Base-by-base conservation (phyloP, 176 grass and related monocot genomes). In the Areca catechu region DNA sequence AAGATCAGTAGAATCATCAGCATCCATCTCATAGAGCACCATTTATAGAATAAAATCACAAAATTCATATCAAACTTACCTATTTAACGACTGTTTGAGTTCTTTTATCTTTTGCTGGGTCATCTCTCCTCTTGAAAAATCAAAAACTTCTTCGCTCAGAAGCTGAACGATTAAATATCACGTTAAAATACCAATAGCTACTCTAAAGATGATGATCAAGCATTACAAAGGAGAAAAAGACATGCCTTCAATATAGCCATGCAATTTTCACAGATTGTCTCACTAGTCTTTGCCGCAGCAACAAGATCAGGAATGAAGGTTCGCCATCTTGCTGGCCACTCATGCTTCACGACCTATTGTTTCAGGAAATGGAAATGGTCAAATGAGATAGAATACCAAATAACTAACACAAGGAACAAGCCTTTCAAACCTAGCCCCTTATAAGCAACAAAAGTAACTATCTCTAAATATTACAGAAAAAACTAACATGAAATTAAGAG, bases 71-170 rank as follows among this genome's bases (percentile, higher is more conserved):
- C 24, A 50, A 57, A 49, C 56, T 15, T 80, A 93, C 88, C 94
- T 99, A 59, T 99, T 99, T 47, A 99, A 77, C 67, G 94, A 93
- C 58, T 89, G 89, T 53, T 99, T 99, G 51, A 99, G 82, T 71
- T 99, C 94, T 80, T 99, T 99, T 72, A 99, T 99, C 70, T 99
- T 99, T 67, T 80, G 70, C 20, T 93, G 94, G 16, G 84, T 99
- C 94, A 99, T 99, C 75, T 99, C 94, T 65, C 94, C 94, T 85
- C 94, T 83, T 54, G 94, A 99, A 61, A 99, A 99, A 80, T 99
- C 88, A 73, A 99, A 99, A 69, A 99, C 86, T 99, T 99, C 88
- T 85, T 99, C 94, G 23, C 94, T 99, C 67, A 99, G 78, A 75
- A 99, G 94, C 94, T 99, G 88, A 27, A 82, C 15, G 52, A 60